Conservation (phyloP, 2,329 filamentous ascomycete species). For the Fusarium nematophilum region DNA sequence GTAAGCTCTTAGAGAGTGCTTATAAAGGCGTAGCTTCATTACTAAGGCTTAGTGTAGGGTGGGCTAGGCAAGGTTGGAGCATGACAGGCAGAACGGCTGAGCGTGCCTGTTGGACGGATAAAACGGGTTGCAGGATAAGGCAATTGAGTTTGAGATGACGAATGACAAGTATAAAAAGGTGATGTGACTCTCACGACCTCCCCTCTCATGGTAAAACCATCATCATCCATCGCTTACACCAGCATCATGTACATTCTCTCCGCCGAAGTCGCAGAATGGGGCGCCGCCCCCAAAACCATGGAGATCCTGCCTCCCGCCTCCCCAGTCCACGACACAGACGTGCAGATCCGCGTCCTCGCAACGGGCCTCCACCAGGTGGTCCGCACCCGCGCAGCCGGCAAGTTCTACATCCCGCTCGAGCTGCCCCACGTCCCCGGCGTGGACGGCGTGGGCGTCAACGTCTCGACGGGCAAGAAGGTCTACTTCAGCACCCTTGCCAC, state of each 20-base stretch:
- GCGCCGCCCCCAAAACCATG: constrained; percentile 40
- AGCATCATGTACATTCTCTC: constrained; percentile 48
- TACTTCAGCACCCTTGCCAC: constrained; percentile 57
- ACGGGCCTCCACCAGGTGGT: constrained; percentile 65
- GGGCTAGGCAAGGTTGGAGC: constrained; percentile 4
- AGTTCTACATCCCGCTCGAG: constrained; percentile 62
- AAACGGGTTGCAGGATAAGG: not conserved
- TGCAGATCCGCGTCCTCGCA: constrained; percentile 64
- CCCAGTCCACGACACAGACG: constrained; percentile 48
- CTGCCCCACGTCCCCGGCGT: constrained; percentile 64
- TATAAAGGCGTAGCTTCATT: constrained; percentile 26
- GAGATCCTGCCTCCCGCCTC: constrained; percentile 50
- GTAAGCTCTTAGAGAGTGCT: constrained; percentile 8
- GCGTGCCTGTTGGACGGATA: not conserved
- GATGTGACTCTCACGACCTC: no score
- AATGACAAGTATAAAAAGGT: constrained; percentile 29
- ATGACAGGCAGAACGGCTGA: constrained; percentile 9
- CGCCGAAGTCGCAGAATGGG: constrained; percentile 55
- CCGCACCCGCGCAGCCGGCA: constrained; percentile 62
- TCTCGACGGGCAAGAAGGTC: constrained; percentile 58
- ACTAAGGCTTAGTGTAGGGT: constrained; percentile 16
- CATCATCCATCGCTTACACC: not conserved
- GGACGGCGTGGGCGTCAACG: constrained; percentile 63
- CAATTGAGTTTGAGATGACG: constrained; percentile 5
- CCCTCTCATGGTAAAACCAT: no score